Evolutionary conservation across 2,329 filamentous ascomycete species (phyloP).

Genomic region (Emericellopsis cladophorae): DNA sequence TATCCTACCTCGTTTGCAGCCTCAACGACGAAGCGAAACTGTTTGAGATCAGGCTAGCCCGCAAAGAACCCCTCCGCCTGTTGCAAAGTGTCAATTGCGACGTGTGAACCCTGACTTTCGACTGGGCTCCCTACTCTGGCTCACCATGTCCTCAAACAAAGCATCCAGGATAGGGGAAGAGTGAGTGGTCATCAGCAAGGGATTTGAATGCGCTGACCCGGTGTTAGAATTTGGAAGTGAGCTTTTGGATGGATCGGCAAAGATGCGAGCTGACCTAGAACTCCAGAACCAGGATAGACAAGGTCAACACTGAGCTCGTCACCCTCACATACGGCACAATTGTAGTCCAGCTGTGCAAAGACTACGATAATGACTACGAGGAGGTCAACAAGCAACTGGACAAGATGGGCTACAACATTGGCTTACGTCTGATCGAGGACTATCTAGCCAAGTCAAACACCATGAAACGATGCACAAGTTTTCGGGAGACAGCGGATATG

Average conservation of each 20-base stretch:
- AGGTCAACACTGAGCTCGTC: constrained; percentile 95
- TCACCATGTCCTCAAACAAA: constrained; percentile 45
- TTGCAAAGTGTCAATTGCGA: too few species aligned
- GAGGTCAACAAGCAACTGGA: constrained; percentile 97
- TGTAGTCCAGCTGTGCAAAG: constrained; percentile 89
- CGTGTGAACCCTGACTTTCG: too few species aligned
- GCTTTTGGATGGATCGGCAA: neutral
- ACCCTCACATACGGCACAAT: constrained; percentile 97
- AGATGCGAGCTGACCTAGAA: constrained; percentile 12
- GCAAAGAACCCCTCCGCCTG: too few species aligned
- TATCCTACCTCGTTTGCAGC: too few species aligned
- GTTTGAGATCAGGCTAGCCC: too few species aligned
- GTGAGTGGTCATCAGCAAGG: constrained; percentile 24
- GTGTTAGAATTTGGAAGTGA: constrained; percentile 79
- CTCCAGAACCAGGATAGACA: constrained; percentile 79
- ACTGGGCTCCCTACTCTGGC: too few species aligned
- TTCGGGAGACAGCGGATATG: constrained; percentile 92
- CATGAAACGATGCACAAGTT: constrained; percentile 79
- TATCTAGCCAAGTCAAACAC: constrained; percentile 93
- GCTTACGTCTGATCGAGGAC: constrained; percentile 88
- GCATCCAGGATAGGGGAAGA: constrained; percentile 50
- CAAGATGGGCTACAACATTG: constrained; percentile 99
- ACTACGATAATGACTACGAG: constrained; percentile 85
- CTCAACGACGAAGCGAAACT: too few species aligned
- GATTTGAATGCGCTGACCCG: constrained; percentile 3